Percentiles rank a stretch among this genome's conserved stretches.
These are phyloP conservation scores for Alternaria panax DNA, from an alignment of 2,329 filamentous ascomycete genomes.

Conservation along the genomic window DNA sequence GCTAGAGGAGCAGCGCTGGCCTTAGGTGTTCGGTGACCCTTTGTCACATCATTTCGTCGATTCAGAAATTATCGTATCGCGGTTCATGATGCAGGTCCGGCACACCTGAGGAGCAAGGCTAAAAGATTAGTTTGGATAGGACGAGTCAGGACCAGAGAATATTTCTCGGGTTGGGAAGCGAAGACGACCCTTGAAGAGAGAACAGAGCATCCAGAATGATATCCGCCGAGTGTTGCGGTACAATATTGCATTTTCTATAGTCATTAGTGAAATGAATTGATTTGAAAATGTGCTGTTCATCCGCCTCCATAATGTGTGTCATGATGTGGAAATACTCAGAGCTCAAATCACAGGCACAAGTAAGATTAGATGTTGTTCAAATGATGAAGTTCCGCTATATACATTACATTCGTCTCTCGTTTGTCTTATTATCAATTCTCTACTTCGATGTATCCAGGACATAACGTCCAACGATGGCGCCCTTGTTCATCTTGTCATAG, in stretches of 20 bases:
- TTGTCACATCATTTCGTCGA: not conserved
- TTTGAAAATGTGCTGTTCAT: not conserved
- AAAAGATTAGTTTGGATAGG: not conserved
- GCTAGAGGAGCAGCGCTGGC: not conserved
- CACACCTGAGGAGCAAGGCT: not conserved
- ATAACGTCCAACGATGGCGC: constrained; percentile 78
- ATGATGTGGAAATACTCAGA: not conserved
- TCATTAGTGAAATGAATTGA: not conserved
- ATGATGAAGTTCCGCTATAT: constrained; percentile 10
- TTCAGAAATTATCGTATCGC: not conserved
- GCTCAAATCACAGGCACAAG: not conserved
- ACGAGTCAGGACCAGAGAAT: not conserved
- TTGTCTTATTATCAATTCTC: not conserved
- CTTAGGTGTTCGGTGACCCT: not conserved
- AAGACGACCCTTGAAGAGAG: not conserved
- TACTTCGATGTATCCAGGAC: constrained; percentile 71
- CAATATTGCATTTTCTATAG: not conserved
- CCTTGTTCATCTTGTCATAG: constrained; percentile 73
- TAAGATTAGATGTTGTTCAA: not conserved
- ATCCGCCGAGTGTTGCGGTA: not conserved
- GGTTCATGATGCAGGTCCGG: not conserved
- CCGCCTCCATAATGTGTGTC: not conserved
- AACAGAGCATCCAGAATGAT: not conserved
- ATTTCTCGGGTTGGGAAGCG: not conserved
- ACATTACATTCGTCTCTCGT: constrained; percentile 10